These are phyloP conservation scores for Paspalum vaginatum DNA, from an alignment of 176 grass and related monocot genomes.

Conservation along the genomic window DNA sequence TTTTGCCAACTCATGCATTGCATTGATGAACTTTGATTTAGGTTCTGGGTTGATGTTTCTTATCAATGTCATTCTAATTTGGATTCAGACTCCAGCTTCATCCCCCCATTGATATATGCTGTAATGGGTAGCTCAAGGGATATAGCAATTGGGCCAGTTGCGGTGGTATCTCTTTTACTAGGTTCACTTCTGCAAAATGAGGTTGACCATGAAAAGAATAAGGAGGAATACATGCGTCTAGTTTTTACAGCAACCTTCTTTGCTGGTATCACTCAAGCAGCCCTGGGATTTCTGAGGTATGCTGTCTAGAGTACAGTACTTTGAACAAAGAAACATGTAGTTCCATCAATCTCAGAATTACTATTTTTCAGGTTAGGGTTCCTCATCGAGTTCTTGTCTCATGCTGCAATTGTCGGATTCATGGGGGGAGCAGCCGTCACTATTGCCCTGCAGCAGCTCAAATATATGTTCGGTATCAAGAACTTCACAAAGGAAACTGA, in stretches of 20 bases:
- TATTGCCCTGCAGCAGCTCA: slow-evolving; percentile 94
- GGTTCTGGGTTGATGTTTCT: slow-evolving; percentile 4
- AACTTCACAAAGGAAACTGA: slow-evolving; percentile 89
- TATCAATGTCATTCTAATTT: slow-evolving; percentile 19
- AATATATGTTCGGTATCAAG: slow-evolving; percentile 75
- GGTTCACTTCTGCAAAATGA: slow-evolving; percentile 88
- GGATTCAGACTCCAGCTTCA: slow-evolving; percentile 83
- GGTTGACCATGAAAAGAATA: slow-evolving; percentile 58
- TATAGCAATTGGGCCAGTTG: slow-evolving; percentile 93
- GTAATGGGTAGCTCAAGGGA: slow-evolving; percentile 97
- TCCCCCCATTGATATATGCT: slow-evolving; percentile 89
- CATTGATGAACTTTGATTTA: neutral
- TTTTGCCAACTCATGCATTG: neutral
- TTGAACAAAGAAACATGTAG: neutral
- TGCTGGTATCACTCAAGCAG: slow-evolving; percentile 95
- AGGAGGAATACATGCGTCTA: slow-evolving; percentile 74
- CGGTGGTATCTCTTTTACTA: slow-evolving; percentile 88
- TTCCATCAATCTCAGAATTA: neutral
- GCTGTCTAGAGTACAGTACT: neutral
- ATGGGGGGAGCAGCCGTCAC: slow-evolving; percentile 95
- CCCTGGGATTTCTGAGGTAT: slow-evolving; percentile 90
- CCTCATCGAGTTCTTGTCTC: slow-evolving; percentile 91
- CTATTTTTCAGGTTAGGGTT: slow-evolving; percentile 80
- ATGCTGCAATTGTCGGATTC: slow-evolving; percentile 97
- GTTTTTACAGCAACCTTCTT: slow-evolving; percentile 98